Conservation (phyloP, 768 basidiomycete genomes). For the Sporobolomyces phaffii region DNA sequence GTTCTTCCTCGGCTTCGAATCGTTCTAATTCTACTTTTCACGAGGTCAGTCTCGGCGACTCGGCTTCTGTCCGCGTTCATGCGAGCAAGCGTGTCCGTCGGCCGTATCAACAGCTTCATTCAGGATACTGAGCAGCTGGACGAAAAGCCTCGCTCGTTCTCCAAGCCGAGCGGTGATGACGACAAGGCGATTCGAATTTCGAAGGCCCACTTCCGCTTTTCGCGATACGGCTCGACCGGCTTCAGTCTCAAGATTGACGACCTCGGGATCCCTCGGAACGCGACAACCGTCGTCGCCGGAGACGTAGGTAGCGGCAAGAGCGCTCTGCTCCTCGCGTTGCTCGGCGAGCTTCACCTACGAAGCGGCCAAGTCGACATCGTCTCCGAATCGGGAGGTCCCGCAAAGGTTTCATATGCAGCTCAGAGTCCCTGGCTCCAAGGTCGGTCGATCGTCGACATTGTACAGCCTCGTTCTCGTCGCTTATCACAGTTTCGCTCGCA, state of each 20-base stretch:
- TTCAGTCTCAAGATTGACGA: constrained; percentile 5
- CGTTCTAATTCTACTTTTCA: no score
- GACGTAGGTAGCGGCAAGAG: constrained; percentile 34
- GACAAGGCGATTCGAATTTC: constrained; percentile 11
- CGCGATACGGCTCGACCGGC: not conserved
- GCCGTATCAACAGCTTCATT: constrained; percentile 46
- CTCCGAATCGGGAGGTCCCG: not conserved
- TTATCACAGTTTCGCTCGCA: no score
- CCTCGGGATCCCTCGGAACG: constrained; percentile 58
- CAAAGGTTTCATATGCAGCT: constrained; percentile 57
- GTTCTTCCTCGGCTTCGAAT: no score
- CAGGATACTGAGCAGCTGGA: constrained; percentile 46
- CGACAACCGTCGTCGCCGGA: constrained; percentile 51
- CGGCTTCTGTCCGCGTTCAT: constrained; percentile 35
- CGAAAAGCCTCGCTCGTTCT: not conserved
- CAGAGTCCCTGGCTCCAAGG: constrained; percentile 60
- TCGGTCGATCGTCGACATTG: constrained; percentile 7
- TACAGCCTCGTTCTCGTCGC: not conserved
- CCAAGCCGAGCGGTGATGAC: not conserved
- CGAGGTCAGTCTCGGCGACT: constrained; percentile 35
- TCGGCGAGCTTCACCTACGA: constrained; percentile 38
- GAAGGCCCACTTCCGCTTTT: constrained; percentile 14
- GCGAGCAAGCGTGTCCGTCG: constrained; percentile 43
- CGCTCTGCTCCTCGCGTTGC: constrained; percentile 32
- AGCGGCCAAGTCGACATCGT: constrained; percentile 29